Base-by-base conservation (phyloP, 2,329 filamentous ascomycete genomes). In the Colletotrichum costaricense region DNA sequence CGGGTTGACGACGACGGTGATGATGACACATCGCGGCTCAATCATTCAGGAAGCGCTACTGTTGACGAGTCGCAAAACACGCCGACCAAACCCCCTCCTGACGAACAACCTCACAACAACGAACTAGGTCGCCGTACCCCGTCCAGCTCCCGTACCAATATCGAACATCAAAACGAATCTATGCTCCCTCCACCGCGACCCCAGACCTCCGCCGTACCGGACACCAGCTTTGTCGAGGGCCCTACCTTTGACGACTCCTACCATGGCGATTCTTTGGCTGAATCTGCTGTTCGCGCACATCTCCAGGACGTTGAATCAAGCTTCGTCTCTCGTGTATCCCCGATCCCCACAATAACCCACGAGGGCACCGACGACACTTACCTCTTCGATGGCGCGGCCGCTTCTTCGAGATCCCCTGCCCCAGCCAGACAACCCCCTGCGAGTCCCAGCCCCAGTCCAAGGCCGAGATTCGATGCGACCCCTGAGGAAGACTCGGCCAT, bases 291-390 rank as follows among this genome's bases (percentile, higher is more conserved):
- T 24, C 84, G 86, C 74, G 86, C 87, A 68, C 90, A 92, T 78
- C 80, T 93, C 24, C 86, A 88, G 76, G 91, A 93, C 77, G 86
- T 92, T 74, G 91, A 93, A 78, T 92, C 91, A 42, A 93, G 91
- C 81, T 93, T 93, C 77, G 79, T 91, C 67, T 88, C 89, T 2
- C 86, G 87, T 6, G 79, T 89, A 6, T 92, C 90, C 8, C 90
- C 90, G 14, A 86, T 91, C 59, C 85, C 85, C 46, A 83, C 83
- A 35, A 83, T 86, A 63, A 81, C 84, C 11, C 81, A 84, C 42
- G 83, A 83, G 75, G 88, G 86, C 60, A 79, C 85, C 68, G 89
- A 92, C 81, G 90, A 92, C 79, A 90, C 89, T 28, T 92, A 86
- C 77, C 81, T 91, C 60, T 91, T 91, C 77, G 89, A 91, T 77